A percentile compares a stretch with the other conserved stretches of the same genome.
Conservation (phyloP, 495 filamentous ascomycete species). For the Hypoxylon fuscum region DNA sequence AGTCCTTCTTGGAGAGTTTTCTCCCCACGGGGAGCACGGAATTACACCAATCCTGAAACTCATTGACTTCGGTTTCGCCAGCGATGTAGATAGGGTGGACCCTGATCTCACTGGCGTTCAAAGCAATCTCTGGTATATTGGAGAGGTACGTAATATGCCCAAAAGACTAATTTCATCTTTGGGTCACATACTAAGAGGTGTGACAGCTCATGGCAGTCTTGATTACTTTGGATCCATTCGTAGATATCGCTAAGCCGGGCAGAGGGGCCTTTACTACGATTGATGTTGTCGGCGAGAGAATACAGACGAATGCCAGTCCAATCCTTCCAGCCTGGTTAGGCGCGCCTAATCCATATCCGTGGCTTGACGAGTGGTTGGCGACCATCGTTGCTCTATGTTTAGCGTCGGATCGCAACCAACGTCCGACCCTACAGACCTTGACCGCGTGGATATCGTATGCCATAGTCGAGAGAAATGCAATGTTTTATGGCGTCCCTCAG, state of each 20-base stretch:
- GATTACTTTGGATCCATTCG: conserved; percentile 1
- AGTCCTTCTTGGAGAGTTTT: conserved; percentile 23
- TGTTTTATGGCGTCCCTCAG: not conserved
- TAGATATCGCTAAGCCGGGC: not conserved
- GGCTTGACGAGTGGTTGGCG: conserved; percentile 18
- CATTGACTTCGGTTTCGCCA: conserved; percentile 23
- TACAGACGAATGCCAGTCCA: not conserved
- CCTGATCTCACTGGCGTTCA: not conserved
- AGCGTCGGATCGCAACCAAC: not conserved
- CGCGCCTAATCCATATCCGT: conserved; percentile 1
- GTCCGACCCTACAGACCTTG: conserved; percentile 2
- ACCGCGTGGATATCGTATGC: conserved; percentile 4
- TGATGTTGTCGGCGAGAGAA: conserved; percentile 2
- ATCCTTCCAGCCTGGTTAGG: not conserved
- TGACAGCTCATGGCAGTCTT: conserved; percentile 12
- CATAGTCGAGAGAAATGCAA: not conserved
- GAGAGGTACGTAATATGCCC: conserved; percentile 10
- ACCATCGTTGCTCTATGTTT: conserved; percentile 13
- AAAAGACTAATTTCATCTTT: not conserved
- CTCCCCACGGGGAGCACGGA: conserved; percentile 3
- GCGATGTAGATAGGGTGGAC: not conserved
- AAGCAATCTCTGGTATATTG: not conserved
- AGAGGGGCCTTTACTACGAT: not conserved
- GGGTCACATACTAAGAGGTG: not conserved
- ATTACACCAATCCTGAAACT: conserved; percentile 26